Evolutionary conservation across 768 basidiomycete species (phyloP), one percentile per base, ranked within the genome.

Genomic region (Leucosporidium yakuticum): DNA sequence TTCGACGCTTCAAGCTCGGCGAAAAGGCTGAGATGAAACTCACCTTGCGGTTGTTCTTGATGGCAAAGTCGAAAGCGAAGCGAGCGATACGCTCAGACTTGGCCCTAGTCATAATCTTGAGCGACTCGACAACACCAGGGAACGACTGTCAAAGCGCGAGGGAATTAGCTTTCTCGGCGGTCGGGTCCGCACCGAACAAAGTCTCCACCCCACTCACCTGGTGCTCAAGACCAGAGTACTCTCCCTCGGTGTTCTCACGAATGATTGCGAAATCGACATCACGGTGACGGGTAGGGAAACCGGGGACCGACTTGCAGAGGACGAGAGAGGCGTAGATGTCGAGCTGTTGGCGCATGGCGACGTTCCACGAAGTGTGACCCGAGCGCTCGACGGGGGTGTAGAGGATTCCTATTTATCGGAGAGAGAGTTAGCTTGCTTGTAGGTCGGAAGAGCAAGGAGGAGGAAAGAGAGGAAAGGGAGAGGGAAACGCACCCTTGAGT

Each of bases 211-310:
- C 25, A 62, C 68, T 14, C 17, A 69, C 68, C 82, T 92, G 90
- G 81, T 99, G 96, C 79, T 99, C 96, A 69, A 99, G 82, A 57
- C 96, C 96, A 71, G 94, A 96, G 82, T 99, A 99, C 82, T 99
- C 96, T 73, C 96, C 96, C 83, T 99, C 96, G 21, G 96, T 99
- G 82, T 99, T 99, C 81, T 99, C 96, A 80, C 96, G 92, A 77
- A 99, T 97, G 80, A 99, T 94, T 76, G 91, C 94, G 79, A 97
- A 96, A 81, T 99, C 95, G 77, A 99, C 96, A 77, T 95, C 90
- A 68, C 86, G 83, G 81, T 99, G 96, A 70, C 96, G 89, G 48
- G 96, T 98, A 53, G 94, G 89, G 81, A 91, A 87, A 62, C 96
- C 96, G 19, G 92, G 91, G 61, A 98, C 86, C 56, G 95, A 92